Percentiles rank a stretch among this genome's conserved stretches.
Evolutionary conservation across 345 rosid genomes (phyloP).

Genomic region (Lagerstroemia speciosa): DNA sequence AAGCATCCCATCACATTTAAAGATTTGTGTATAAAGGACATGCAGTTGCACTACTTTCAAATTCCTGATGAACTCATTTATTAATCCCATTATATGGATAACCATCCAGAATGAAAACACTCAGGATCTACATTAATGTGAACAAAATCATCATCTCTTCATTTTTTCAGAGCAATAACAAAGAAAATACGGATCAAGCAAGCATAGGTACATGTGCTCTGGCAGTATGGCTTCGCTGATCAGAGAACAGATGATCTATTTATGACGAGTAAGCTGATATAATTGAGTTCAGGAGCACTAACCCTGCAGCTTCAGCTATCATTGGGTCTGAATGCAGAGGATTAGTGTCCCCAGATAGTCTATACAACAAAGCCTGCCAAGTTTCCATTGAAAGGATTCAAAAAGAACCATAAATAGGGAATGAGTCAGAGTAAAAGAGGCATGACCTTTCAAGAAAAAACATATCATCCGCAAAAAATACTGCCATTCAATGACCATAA

Average conservation of each 20-base stretch:
- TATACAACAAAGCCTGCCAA: slow-evolving; percentile 80
- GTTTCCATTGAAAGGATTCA: slow-evolving; percentile 14
- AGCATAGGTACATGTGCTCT: not conserved
- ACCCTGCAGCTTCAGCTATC: slow-evolving; percentile 79
- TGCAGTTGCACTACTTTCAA: not conserved
- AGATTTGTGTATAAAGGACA: not conserved
- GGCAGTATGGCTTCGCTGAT: not conserved
- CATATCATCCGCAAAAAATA: not conserved
- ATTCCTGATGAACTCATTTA: not conserved
- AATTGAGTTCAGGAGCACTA: slow-evolving; percentile 17
- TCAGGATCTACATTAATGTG: not conserved
- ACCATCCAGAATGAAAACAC: not conserved
- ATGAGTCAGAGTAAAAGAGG: not conserved
- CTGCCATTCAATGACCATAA: not conserved
- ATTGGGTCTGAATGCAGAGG: slow-evolving; percentile 90
- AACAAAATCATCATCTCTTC: not conserved
- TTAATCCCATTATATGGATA: not conserved
- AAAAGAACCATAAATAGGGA: slow-evolving; percentile 8
- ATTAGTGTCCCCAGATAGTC: slow-evolving; percentile 92
- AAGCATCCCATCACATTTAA: not conserved
- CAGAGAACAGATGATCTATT: not conserved
- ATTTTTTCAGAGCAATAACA: not conserved
- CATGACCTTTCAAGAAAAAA: not conserved
- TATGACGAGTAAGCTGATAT: not conserved
- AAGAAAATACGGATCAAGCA: not conserved